phyloP scores from a whole-genome alignment of 805 yeast genomes.

The Lipomyces anomalus region DNA sequence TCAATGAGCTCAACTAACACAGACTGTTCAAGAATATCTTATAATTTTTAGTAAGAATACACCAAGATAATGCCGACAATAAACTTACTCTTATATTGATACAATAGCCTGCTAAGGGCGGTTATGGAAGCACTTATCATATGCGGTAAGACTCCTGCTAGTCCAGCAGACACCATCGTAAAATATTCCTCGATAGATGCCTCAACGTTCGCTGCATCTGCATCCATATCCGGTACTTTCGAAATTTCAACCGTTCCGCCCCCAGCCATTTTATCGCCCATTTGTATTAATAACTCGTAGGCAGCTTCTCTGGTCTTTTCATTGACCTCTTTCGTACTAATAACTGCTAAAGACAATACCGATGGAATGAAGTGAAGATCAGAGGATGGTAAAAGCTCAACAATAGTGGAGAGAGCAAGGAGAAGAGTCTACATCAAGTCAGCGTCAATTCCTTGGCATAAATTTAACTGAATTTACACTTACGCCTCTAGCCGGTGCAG shows the following conservation, averaged over 20 bases:
- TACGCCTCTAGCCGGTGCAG: constrained; percentile 61
- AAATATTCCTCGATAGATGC: constrained; percentile 77
- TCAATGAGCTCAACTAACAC: constrained; percentile 69
- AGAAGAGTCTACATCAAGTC: constrained; percentile 67
- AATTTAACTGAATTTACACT: neutral
- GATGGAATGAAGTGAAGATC: constrained; percentile 76
- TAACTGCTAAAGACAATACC: constrained; percentile 76
- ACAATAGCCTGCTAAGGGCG: constrained; percentile 78
- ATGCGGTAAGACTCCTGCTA: constrained; percentile 88
- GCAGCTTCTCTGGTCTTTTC: constrained; percentile 85
- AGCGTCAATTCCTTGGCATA: constrained; percentile 5
- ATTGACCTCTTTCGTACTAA: constrained; percentile 86
- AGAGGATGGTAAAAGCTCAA: constrained; percentile 55
- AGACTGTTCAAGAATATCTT: constrained; percentile 53
- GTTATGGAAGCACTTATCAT: constrained; percentile 97
- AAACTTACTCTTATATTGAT: constrained; percentile 50
- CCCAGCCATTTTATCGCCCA: constrained; percentile 71
- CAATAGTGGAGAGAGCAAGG: constrained; percentile 54
- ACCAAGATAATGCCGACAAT: neutral
- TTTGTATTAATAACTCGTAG: constrained; percentile 63
- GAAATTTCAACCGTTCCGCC: constrained; percentile 61
- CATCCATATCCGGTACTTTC: constrained; percentile 60
- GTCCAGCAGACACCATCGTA: constrained; percentile 92
- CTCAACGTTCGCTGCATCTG: constrained; percentile 51
- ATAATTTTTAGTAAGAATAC: constrained; percentile 34